Evolutionary conservation across 2,329 filamentous ascomycete species (phyloP), one percentile per base, ranked within the genome.

Genomic region (Allantophomopsis lycopodina): DNA sequence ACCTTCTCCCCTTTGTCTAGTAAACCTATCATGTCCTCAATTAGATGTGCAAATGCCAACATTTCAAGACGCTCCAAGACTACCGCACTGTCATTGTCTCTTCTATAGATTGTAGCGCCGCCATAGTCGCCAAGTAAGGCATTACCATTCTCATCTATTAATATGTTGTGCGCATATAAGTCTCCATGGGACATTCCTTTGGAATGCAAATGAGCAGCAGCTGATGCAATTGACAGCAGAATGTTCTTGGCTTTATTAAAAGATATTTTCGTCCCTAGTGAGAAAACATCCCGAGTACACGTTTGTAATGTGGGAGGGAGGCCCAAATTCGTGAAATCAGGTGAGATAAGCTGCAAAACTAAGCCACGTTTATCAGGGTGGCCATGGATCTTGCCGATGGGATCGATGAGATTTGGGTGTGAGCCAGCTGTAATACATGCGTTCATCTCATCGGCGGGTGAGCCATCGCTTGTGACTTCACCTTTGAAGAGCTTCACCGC

Each of bases 401-500:
- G 58, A 38, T 59, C 56, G 41, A 68, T 64, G 35, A 69, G 59
- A 44, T 65, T 63, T 14, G 56, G 54, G 46, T 69, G 66, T 31
- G 57, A 57, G 10, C 65, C 66, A 0, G 66, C 66, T 1, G 56
- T 55, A 37, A 68, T 58, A 41, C 59, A 65, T 2, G 65, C 64
- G 8, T 57, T 55, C 63, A 69, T 64, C 50, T 69, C 66, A 47
- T 69, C 65, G n/a, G 56, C 50, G 0, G 66, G 65, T 5, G 59
- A 62, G 12, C 66, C 65, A 43, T 68, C 65, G 45, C 59, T 64
- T 7, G 65, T 65, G 10, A 66, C 53, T 7, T 58, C 53, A n/a
- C 64, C 65, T 32, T 60, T 62, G 53, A 69, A 69, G 6, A 69
- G 51, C 47, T 69, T 68, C 50, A 69, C 56, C 2, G 65, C 65